Percentiles rank a stretch among this genome's conserved stretches.
These are phyloP conservation scores for Tillandsia leiboldiana DNA, from an alignment of 176 grass and related monocot genomes.

Conservation along the genomic window DNA sequence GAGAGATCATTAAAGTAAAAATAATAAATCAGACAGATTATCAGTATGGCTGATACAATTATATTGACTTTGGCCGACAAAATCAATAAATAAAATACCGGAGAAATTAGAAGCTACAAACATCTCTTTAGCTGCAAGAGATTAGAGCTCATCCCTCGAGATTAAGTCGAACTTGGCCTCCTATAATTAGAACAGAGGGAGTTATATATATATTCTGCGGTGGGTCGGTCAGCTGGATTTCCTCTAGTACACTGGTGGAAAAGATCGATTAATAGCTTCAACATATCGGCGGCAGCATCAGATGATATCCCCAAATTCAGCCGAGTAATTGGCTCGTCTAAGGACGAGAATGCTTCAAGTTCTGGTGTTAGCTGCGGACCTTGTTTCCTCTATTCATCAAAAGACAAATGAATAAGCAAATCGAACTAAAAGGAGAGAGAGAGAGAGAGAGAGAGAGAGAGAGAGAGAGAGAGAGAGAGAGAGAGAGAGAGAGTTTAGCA, in stretches of 20 bases:
- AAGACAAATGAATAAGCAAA: constrained; percentile 10
- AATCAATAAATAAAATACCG: neutral
- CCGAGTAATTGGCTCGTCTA: constrained; percentile 40
- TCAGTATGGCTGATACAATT: neutral
- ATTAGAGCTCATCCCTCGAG: neutral
- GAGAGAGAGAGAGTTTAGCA: too few relatives aligned
- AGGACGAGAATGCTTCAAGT: constrained; percentile 54
- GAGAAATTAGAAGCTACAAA: constrained; percentile 7
- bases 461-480: neutral
- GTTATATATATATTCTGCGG: constrained; percentile 57
- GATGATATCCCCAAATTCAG: constrained; percentile 48
- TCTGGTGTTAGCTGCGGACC: constrained; percentile 75
- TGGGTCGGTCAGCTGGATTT: constrained; percentile 45
- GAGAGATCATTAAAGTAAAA: neutral
- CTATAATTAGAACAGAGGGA: constrained; percentile 38
- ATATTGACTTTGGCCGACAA: neutral
- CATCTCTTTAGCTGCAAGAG: neutral
- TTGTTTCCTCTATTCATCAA: constrained; percentile 44
- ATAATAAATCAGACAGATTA: neutral
- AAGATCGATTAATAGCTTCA: constrained; percentile 66
- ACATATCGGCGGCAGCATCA: constrained; percentile 60
- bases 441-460: neutral
- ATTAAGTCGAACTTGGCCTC: neutral
- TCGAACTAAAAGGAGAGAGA: neutral
- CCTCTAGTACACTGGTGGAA: constrained; percentile 83